phyloP scores from a whole-genome alignment of 768 basidiomycete species.

The Rhizopogon rudus region DNA sequence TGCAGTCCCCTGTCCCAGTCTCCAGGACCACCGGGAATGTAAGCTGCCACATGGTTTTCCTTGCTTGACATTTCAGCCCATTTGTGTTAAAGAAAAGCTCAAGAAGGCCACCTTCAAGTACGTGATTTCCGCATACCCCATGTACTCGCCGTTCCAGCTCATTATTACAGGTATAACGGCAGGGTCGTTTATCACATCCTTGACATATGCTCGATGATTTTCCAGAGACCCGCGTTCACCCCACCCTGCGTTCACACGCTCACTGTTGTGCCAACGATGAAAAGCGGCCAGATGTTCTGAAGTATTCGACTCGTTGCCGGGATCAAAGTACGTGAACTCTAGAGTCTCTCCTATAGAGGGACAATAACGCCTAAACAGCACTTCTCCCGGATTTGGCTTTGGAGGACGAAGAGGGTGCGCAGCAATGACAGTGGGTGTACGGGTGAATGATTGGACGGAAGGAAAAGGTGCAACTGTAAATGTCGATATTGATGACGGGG shows the following conservation, averaged over 20 bases:
- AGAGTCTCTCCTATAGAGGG: slow-evolving; percentile 29
- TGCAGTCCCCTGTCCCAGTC: slow-evolving; percentile 37
- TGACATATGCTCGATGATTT: slow-evolving; percentile 38
- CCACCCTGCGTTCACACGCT: slow-evolving; percentile 43
- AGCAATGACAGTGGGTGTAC: slow-evolving; percentile 41
- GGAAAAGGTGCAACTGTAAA: slow-evolving; percentile 29
- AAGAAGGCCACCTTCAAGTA: slow-evolving; percentile 39
- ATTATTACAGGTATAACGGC: slow-evolving; percentile 36
- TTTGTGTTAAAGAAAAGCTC: background rate
- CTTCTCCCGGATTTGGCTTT: slow-evolving; percentile 36
- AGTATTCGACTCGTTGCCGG: slow-evolving; percentile 7
- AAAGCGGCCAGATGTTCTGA: slow-evolving; percentile 37
- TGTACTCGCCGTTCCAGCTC: slow-evolving; percentile 39
- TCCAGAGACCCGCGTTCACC: slow-evolving; percentile 40
- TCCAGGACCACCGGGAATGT: slow-evolving; percentile 21
- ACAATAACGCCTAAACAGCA: slow-evolving; percentile 35
- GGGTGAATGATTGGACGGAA: slow-evolving; percentile 35
- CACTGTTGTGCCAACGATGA: slow-evolving; percentile 45
- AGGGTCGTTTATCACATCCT: slow-evolving; percentile 30
- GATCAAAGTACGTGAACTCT: slow-evolving; percentile 25
- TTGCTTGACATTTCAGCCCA: background rate
- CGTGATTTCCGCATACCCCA: slow-evolving; percentile 42
- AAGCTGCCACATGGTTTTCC: slow-evolving; percentile 18
- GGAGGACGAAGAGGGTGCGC: slow-evolving; percentile 47
- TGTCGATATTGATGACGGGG: slow-evolving; percentile 24